Evolutionary conservation across 176 grass and related monocot species (phyloP).

Genomic region (Oryza meridionalis): DNA sequence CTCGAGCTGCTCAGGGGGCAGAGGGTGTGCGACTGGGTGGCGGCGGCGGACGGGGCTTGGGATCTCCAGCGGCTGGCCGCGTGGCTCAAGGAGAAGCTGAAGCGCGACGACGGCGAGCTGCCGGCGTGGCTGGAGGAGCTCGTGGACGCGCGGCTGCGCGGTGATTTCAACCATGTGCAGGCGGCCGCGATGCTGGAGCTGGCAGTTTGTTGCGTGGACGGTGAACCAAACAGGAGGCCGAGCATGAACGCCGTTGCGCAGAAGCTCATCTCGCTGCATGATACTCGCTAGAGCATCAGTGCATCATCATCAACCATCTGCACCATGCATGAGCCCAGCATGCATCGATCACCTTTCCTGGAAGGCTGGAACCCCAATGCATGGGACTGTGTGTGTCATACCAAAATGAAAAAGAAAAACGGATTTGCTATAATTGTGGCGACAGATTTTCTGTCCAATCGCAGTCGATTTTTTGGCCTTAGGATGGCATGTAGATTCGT

Average conservation of each 20-base stretch:
- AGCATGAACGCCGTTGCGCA: conserved; percentile 53
- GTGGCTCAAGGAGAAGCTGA: conserved; percentile 44
- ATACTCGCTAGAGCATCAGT: not conserved
- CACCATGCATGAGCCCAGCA: not conserved
- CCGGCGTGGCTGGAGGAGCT: conserved; percentile 47
- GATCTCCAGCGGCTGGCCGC: conserved; percentile 32
- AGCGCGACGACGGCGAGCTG: not conserved
- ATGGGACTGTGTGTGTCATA: too few relatives aligned
- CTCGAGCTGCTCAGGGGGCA: conserved; percentile 50
- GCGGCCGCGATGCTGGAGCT: conserved; percentile 50
- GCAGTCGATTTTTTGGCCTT: too few relatives aligned
- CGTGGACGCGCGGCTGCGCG: conserved; percentile 41
- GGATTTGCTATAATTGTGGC: too few relatives aligned
- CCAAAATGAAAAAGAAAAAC: too few relatives aligned
- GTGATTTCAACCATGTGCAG: conserved; percentile 47
- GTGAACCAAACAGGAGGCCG: conserved; percentile 48
- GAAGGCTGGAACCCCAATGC: too few relatives aligned
- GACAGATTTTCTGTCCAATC: too few relatives aligned
- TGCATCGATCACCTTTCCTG: too few relatives aligned
- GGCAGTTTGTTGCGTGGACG: conserved; percentile 54
- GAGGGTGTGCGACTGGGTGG: conserved; percentile 55
- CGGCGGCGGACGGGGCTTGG: not conserved
- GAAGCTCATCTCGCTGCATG: conserved; percentile 30
- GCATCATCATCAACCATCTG: too few relatives aligned
- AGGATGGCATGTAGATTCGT: too few relatives aligned